Base-by-base conservation (phyloP, 2,329 filamentous ascomycete genomes). In the Sclerotinia nivalis region DNA sequence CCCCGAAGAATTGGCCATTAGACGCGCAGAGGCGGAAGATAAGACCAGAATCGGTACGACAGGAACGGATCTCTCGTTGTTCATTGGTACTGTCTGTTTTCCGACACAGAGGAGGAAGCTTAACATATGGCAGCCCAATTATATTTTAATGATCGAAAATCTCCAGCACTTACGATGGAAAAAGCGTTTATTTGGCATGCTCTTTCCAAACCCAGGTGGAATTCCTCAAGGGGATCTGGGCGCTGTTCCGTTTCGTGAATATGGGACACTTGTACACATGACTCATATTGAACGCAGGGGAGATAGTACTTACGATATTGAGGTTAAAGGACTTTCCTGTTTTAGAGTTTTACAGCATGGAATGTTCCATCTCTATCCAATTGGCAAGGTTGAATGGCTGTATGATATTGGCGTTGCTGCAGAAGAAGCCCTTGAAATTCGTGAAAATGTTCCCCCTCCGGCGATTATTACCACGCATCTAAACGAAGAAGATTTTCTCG, bases 381-480 rank as follows among this genome's bases (percentile, higher is more conserved):
- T 18, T 31, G 93, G 88, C n/a, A 87, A 87, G 70, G 87, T 92
- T 12, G 90, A 96, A 77, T 87, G 90, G 6, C 81, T 97, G 47
- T 90, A 96, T 71, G 94, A 97, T 78, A 86, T 97, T n/a, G 87
- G 90, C 37, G 80, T 96, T 5, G 88, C 89, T 4, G 91, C 95
- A 72, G 93, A 97, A 79, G 93, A 96, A 76, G 85, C 86, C 0
- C 81, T 90, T 0, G 94, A 97, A 77, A 88, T 89, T 71, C 50
- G 71, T 37, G 66, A 74, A 52, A 43, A 5, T 43, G 40, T 43
- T 43, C 40, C 40, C 40, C 40, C 40, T 43, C 40, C 40, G 15
- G 40, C 66, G 71, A 20, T 20, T 65, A 28, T 70, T 69, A 7
- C 58, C 69, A 10, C 70, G 69, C 8, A 66, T 60, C 60, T 68